Conservation (phyloP, 169 alveolate genomes). For the Eimeria falciformis region DNA sequence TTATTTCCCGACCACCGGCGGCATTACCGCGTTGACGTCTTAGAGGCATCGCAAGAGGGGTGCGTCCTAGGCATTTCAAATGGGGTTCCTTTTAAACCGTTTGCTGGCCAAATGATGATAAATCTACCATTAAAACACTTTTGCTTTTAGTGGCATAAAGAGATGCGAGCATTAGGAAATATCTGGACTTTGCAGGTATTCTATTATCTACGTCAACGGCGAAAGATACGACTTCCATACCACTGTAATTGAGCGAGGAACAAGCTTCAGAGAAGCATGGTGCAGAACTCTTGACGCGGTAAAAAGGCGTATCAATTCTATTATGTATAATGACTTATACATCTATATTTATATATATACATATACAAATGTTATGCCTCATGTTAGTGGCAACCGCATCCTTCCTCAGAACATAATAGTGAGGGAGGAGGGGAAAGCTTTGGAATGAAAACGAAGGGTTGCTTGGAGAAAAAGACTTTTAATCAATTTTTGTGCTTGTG, state of each 20-base stretch:
- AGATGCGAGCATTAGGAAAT: background rate
- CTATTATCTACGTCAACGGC: constrained; percentile 73
- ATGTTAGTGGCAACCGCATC: too few species aligned
- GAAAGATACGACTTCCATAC: constrained; percentile 75
- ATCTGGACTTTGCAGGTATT: constrained; percentile 42
- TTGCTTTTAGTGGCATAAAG: too few species aligned
- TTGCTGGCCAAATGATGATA: background rate
- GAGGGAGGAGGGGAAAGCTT: too few species aligned
- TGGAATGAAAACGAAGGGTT: too few species aligned
- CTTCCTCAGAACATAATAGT: too few species aligned
- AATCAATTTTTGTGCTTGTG: too few species aligned
- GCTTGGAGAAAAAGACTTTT: too few species aligned
- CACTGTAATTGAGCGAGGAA: constrained; percentile 73
- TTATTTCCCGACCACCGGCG: constrained; percentile 64
- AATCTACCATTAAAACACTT: background rate
- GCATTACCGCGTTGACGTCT: constrained; percentile 75
- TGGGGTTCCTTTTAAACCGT: background rate
- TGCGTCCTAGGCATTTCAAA: background rate
- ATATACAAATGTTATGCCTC: too few species aligned
- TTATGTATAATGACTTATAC: too few species aligned
- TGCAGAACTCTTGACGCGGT: constrained; percentile 23
- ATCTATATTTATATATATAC: too few species aligned
- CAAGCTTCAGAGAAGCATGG: constrained; percentile 66
- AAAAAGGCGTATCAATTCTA: too few species aligned
- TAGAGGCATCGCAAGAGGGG: constrained; percentile 79